These are phyloP conservation scores for Bjerkandera adusta DNA, from an alignment of 1,284 basidiomycete genomes.

Conservation along the genomic window DNA sequence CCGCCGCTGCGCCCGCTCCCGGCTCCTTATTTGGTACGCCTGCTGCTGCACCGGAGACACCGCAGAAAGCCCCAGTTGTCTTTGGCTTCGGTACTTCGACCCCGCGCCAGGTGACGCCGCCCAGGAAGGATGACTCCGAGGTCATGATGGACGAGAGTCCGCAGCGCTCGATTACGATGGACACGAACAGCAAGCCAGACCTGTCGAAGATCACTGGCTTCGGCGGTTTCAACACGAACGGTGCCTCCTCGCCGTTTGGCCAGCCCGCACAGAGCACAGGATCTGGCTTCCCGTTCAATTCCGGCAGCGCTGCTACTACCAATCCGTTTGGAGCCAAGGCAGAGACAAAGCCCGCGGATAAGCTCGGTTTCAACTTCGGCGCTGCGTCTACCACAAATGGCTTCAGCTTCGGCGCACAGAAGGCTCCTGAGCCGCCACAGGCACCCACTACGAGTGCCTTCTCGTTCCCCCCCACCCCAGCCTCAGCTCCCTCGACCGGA, in stretches of 20 bases:
- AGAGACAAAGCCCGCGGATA: conserved; percentile 11
- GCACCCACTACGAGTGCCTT: conserved; percentile 22
- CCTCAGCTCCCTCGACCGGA: conserved; percentile 16
- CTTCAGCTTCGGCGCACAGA: conserved; percentile 15
- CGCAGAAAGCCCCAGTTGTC: no score
- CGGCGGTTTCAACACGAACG: conserved; percentile 14
- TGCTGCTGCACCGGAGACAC: conserved; percentile 12
- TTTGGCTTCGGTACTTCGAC: conserved; percentile 25
- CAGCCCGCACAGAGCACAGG: conserved; percentile 20
- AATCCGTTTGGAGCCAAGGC: conserved; percentile 13
- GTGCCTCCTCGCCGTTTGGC: conserved; percentile 22
- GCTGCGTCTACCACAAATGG: conserved; percentile 1
- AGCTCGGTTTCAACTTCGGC: conserved; percentile 6
- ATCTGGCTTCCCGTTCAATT: conserved; percentile 23
- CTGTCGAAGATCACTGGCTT: conserved; percentile 19
- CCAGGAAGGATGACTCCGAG: conserved; percentile 27
- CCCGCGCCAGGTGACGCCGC: conserved; percentile 26
- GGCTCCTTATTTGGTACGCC: conserved; percentile 19
- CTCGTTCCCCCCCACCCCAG: conserved; percentile 18
- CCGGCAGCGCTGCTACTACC: conserved; percentile 7
- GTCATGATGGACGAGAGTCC: conserved; percentile 41
- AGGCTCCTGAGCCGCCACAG: conserved; percentile 21
- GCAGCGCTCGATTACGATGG: conserved; percentile 26
- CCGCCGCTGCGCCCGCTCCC: background rate
- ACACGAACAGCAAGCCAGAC: conserved; percentile 20